Base-by-base conservation (phyloP, 768 basidiomycete genomes). In the Suillus placidus region DNA sequence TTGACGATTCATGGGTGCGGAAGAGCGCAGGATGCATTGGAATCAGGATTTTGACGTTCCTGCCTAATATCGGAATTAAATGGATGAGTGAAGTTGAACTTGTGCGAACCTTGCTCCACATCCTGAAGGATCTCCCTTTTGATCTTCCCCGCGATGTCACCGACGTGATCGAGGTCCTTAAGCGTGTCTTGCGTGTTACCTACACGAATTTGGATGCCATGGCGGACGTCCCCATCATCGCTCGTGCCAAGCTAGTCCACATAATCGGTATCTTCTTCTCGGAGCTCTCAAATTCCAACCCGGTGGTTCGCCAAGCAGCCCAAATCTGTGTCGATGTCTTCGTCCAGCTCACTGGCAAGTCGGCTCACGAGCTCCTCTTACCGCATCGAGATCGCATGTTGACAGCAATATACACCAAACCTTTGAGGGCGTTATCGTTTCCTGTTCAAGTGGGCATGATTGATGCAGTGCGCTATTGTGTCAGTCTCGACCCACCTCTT, bases 391-490 rank as follows among this genome's bases (percentile, higher is more conserved):
- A 95, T 68, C 88, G 94, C 37, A 89, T 99, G 80, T 83, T 99
- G 45, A 86, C 87, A 20, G 87, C 91, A 2, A 95, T 99, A 69
- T 99, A 92, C 80, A 93, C 92, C n/a, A 98, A 99, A 73, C 97
- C 97, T 14, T 84, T 99, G 23, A 85, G 97, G 61, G 97, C 97
- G 0, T 84, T 99, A 32, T 95, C 95, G 2, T 96, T 98, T 75
- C 84, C 91, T 18, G 94, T 94, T 71, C 97, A 99, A 76, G 97
- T 99, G 64, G 97, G 96, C 37, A 95, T 98, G 86, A 95, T 99
- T 66, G 97, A 99, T 71, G 95, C 95, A 20, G 88, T 99, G 66
- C 92, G 96, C 12, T 99, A 95, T 75, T 94, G 94, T 74, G 87
- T 99, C 67, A 91, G 87, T 64, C 81, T 98, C 40, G 87, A 93